Conservation (phyloP, 164 flowering plant genomes). For the Berberis thunbergii region DNA sequence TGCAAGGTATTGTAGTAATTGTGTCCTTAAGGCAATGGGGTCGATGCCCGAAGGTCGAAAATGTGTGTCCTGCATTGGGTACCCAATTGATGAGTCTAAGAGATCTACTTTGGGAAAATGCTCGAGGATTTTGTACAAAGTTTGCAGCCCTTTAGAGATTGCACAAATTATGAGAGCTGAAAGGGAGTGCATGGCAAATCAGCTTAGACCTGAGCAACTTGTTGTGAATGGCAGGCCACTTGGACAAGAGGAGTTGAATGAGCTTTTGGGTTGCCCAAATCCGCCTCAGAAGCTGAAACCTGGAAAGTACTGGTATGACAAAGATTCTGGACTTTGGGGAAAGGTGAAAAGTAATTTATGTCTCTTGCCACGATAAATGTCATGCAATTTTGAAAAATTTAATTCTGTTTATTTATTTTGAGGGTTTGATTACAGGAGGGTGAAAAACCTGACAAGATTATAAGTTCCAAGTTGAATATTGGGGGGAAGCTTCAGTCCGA, state of each 20-base stretch:
- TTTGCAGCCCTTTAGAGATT: slow-evolving; percentile 84
- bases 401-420: not conserved
- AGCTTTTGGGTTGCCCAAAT: slow-evolving; percentile 62
- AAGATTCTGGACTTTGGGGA: slow-evolving; percentile 97
- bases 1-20: slow-evolving; percentile 81
- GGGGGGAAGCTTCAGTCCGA: slow-evolving; percentile 65
- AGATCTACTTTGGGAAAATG: slow-evolving; percentile 60
- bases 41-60: slow-evolving; percentile 99
- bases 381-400: not conserved
- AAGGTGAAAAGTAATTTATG: slow-evolving; percentile 33
- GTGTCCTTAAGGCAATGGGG: slow-evolving; percentile 98
- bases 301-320: slow-evolving; percentile 96
- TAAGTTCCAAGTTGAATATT: slow-evolving; percentile 83
- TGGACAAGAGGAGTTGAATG: slow-evolving; percentile 83
- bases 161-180: slow-evolving; percentile 95
- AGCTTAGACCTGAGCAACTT: slow-evolving; percentile 94
- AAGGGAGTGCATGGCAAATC: slow-evolving; percentile 91
- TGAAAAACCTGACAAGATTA: slow-evolving; percentile 75
- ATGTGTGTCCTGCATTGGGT: slow-evolving; percentile 83
- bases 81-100: slow-evolving; percentile 76
- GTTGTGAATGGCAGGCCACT: slow-evolving; percentile 67
- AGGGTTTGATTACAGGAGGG: slow-evolving; percentile 56
- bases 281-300: slow-evolving; percentile 89
- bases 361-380: not conserved
- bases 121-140: slow-evolving; percentile 61